phyloP scores from a whole-genome alignment of 768 basidiomycete species.

The Boletus vinaceobasis region DNA sequence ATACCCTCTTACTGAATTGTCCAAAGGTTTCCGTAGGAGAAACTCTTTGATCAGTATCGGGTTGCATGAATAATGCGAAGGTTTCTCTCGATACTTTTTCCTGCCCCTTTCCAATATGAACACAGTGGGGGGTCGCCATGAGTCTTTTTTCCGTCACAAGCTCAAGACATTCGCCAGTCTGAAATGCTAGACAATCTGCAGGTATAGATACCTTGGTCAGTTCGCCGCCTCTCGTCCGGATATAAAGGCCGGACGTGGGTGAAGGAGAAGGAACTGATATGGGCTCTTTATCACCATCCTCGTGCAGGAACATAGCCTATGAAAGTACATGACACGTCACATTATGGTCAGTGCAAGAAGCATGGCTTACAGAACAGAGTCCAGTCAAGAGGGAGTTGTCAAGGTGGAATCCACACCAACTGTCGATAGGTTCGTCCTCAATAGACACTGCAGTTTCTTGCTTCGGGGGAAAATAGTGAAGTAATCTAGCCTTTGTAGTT shows the following conservation, averaged over 20 bases:
- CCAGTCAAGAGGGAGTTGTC: slow-evolving; percentile 92
- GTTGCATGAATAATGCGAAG: slow-evolving; percentile 87
- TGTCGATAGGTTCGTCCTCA: slow-evolving; percentile 71
- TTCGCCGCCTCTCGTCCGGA: slow-evolving; percentile 76
- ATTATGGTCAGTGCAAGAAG: background rate
- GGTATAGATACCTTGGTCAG: slow-evolving; percentile 87
- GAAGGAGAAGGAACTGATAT: slow-evolving; percentile 63
- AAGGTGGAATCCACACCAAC: slow-evolving; percentile 93
- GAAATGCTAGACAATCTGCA: slow-evolving; percentile 82
- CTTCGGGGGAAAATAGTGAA: slow-evolving; percentile 91
- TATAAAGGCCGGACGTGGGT: slow-evolving; percentile 82
- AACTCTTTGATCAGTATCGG: slow-evolving; percentile 74
- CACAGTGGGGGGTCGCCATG: slow-evolving; percentile 93
- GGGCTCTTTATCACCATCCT: slow-evolving; percentile 40
- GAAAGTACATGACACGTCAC: slow-evolving; percentile 4
- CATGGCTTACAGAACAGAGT: slow-evolving; percentile 69
- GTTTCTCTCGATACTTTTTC: slow-evolving; percentile 77
- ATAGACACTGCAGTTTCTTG: slow-evolving; percentile 33
- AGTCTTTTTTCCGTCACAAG: slow-evolving; percentile 78
- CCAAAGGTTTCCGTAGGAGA: slow-evolving; percentile 78
- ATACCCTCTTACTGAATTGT: slow-evolving; percentile 80
- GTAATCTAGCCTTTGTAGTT: slow-evolving; percentile 85
- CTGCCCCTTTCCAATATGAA: slow-evolving; percentile 62
- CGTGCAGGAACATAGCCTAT: slow-evolving; percentile 81
- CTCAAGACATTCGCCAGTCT: slow-evolving; percentile 95